Conservation (phyloP, 495 filamentous ascomycete species). For the Cercophora samala region DNA sequence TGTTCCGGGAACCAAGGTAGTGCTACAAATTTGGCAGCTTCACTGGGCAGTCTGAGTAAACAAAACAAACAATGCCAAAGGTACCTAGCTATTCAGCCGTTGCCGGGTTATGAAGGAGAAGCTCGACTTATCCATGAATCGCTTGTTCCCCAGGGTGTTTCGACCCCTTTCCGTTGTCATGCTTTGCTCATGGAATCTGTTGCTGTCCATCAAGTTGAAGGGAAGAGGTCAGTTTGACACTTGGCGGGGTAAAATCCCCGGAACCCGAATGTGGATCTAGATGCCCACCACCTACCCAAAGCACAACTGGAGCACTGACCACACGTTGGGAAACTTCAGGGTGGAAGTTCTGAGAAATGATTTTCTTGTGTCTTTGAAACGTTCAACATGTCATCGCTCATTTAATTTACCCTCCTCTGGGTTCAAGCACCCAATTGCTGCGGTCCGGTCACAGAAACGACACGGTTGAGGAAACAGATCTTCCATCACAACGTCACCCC, state of each 20-base stretch:
- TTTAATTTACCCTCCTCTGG: neutral
- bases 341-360: neutral
- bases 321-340: neutral
- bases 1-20: conserved; percentile 18
- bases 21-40: conserved; percentile 4
- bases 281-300: neutral
- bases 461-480: neutral
- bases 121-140: neutral
- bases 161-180: neutral
- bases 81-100: neutral
- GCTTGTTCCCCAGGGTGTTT: neutral
- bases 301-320: neutral
- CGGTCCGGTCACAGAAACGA: neutral
- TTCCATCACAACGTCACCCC: neutral
- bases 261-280: neutral
- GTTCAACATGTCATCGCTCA: neutral
- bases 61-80: neutral
- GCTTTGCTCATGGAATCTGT: neutral
- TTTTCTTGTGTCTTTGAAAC: neutral
- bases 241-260: neutral
- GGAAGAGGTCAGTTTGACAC: neutral
- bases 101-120: neutral
- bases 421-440: neutral
- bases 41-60: neutral
- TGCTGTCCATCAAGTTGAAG: too few species aligned